Percentiles rank a stretch among this genome's conserved stretches.
Evolutionary conservation across 2,329 filamentous ascomycete species (phyloP).

Genomic region (Thyridium curvatum): DNA sequence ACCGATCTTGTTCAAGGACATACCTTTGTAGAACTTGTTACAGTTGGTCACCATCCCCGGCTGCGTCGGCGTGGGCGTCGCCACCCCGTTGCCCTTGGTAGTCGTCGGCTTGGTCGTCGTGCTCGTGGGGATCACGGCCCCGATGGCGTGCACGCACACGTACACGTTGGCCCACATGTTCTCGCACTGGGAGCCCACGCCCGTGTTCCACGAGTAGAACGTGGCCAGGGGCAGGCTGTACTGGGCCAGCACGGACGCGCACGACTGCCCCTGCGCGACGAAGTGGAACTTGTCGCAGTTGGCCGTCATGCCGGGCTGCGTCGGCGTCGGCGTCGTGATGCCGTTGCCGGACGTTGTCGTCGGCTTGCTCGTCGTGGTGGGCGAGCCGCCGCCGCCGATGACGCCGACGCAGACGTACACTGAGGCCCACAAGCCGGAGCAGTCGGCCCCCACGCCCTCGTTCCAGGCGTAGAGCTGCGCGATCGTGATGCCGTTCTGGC

Average conservation of each 20-base stretch:
- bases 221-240: slow-evolving; percentile 2
- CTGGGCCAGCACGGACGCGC: slow-evolving; percentile 2
- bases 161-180: not conserved
- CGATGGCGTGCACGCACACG: not conserved
- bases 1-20: slow-evolving; percentile 3
- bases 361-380: not conserved
- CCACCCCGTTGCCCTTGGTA: not conserved
- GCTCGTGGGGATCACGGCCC: not conserved
- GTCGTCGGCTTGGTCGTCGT: not conserved
- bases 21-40: slow-evolving; percentile 4
- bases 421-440: not conserved
- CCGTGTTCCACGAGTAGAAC: slow-evolving; percentile 5
- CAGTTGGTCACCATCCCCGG: slow-evolving; percentile 5
- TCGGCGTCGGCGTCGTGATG: not conserved
- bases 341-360: slow-evolving; percentile 1
- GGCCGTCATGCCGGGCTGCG: not conserved
- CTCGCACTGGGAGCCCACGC: not conserved
- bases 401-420: not conserved
- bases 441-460: not conserved
- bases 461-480: slow-evolving; percentile 5
- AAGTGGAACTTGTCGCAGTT: slow-evolving; percentile 1
- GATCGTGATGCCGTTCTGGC: slow-evolving; percentile 1
- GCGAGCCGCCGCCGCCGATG: not conserved
- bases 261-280: slow-evolving; percentile 2
- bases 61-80: slow-evolving; percentile 1